Base-by-base conservation (phyloP, 169 alveolate genomes). In the Amoebophrya sp. region DNA sequence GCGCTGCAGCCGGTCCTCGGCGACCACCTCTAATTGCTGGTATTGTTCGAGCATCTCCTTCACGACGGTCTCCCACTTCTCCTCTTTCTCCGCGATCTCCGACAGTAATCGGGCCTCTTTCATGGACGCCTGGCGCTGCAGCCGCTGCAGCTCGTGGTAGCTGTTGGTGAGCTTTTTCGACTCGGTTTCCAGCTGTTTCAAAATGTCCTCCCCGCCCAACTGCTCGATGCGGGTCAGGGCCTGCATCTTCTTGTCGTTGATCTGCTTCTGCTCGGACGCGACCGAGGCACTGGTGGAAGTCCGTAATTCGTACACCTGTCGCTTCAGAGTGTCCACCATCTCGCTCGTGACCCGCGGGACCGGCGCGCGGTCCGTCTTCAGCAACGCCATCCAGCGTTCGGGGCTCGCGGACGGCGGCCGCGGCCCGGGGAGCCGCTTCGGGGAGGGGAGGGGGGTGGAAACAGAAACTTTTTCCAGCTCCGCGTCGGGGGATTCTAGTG, bases 331-430 rank as follows among this genome's bases (percentile, higher is more conserved):
- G 35, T 25, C 83, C 32, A 66, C 83, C 83, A 66, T 7, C 29
- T 66, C 83, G 32, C 10, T 2, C 83, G 83, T 66, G 39, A 25
- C 35, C 12, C 35, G 1, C 38, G 83, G 10, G 1, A 66, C 35
- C 38, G 83, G 83, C 0, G 83, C 83, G 83, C 83, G 83, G 83
- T 66, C 83, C 32, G 83, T 25, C 83, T n/a, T 18, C 83, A 66
- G 35, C 83, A 66, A 25, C 83, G 83, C 29, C 83, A 66, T 25
- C 83, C 83, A 66, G 7, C 83, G 83, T 1, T 18, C 83, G 35
- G 83, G 83, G 1, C 38, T 66, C 7, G 29, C 35, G 32, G 1
- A 2, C 38, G 83, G 83, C 35, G 83, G 39, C 38, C 83, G 83
- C 38, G 83, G 83, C 12, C 83, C 83, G 35, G 12, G 35, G 83